Percentiles rank a stretch among this genome's conserved stretches.
These are phyloP conservation scores for Stropharia rugosoannulata DNA, from an alignment of 768 basidiomycete genomes.

Conservation along the genomic window DNA sequence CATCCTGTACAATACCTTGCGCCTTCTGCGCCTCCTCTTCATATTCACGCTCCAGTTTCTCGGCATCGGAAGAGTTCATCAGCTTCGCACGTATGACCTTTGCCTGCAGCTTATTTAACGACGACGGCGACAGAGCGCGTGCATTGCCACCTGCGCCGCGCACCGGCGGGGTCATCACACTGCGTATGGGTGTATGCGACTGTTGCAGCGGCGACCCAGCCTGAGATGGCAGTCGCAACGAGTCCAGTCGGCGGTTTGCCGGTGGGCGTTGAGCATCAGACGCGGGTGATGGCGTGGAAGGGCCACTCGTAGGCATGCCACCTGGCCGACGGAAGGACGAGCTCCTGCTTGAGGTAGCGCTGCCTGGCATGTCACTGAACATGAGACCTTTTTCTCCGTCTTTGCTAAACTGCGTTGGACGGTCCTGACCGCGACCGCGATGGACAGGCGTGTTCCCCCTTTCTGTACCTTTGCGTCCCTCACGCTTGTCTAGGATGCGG, in stretches of 20 bases:
- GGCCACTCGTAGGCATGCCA: slow-evolving; percentile 49
- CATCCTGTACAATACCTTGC: slow-evolving; percentile 40
- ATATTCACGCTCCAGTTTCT: slow-evolving; percentile 80
- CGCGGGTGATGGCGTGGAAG: slow-evolving; percentile 63
- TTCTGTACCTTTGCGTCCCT: slow-evolving; percentile 44
- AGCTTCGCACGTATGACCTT: slow-evolving; percentile 90
- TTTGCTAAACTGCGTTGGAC: slow-evolving; percentile 29
- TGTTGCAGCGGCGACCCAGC: slow-evolving; percentile 57
- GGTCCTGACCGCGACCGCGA: slow-evolving; percentile 31
- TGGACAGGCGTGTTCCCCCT: slow-evolving; percentile 28
- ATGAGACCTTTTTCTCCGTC: slow-evolving; percentile 55
- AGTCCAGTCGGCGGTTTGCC: slow-evolving; percentile 54
- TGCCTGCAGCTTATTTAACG: slow-evolving; percentile 90
- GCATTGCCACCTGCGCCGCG: slow-evolving; percentile 31
- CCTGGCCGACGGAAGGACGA: slow-evolving; percentile 87
- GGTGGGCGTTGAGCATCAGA: slow-evolving; percentile 30
- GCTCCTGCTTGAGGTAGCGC: slow-evolving; percentile 74
- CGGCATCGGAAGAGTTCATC: slow-evolving; percentile 76
- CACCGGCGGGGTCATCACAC: slow-evolving; percentile 78
- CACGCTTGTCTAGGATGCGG: slow-evolving; percentile 80
- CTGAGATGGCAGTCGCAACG: slow-evolving; percentile 61
- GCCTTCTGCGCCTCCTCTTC: slow-evolving; percentile 62
- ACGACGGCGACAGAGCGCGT: slow-evolving; percentile 67
- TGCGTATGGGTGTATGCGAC: slow-evolving; percentile 83
- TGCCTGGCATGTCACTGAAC: slow-evolving; percentile 61